phyloP scores from a whole-genome alignment of 2,329 filamentous ascomycete species.

The Hypoxylon sp. region DNA sequence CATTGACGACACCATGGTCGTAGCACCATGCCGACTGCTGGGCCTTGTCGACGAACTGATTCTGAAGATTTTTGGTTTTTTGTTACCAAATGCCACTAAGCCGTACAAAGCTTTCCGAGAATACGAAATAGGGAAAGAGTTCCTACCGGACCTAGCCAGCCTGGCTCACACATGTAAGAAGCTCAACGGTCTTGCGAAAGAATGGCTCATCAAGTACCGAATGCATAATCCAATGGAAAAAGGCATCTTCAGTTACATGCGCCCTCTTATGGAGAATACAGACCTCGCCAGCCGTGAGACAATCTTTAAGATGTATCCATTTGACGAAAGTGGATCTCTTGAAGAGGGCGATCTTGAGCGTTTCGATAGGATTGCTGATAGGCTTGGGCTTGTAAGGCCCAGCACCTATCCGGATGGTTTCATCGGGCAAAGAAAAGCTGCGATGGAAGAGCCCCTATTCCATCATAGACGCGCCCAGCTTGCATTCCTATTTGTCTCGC shows the following conservation, averaged over 20 bases:
- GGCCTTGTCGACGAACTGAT: not conserved
- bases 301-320: conserved; percentile 5
- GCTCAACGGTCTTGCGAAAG: not conserved
- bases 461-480: not conserved
- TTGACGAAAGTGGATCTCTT: not conserved
- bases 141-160: not conserved
- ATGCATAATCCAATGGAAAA: not conserved
- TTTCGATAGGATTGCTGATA: not conserved
- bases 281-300: not conserved
- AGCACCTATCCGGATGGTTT: not conserved
- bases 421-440: not conserved
- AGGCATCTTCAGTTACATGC: conserved; percentile 4
- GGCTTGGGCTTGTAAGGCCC: not conserved
- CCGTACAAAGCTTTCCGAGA: conserved; percentile 12
- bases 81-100: not conserved
- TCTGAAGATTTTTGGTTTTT: not conserved
- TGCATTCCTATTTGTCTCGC: not conserved
- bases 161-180: conserved; percentile 11
- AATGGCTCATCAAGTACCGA: not conserved
- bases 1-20: not conserved
- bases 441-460: not conserved
- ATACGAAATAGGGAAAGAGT: not conserved
- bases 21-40: not conserved
- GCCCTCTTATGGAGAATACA: not conserved
- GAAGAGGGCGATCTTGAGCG: conserved; percentile 2